Conservation (phyloP, 2,329 filamentous ascomycete genomes). For the Plectosphaerella sp. region DNA sequence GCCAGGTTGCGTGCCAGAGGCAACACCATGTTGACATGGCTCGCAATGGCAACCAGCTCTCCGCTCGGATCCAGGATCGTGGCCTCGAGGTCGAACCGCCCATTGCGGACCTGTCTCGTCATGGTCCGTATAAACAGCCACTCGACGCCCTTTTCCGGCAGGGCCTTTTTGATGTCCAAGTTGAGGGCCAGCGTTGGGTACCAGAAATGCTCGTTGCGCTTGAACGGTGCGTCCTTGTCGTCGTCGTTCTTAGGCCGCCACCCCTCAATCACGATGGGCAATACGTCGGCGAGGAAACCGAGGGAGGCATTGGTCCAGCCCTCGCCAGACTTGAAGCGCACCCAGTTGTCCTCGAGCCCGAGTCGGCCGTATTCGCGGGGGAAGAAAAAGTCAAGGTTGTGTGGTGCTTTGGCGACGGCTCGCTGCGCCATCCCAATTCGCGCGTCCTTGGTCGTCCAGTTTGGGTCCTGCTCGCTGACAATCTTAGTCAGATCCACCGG, state of each 20-base stretch:
- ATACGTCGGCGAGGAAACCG: slow-evolving; percentile 65
- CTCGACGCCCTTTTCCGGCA: slow-evolving; percentile 64
- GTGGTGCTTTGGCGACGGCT: slow-evolving; percentile 16
- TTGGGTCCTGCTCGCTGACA: slow-evolving; percentile 15
- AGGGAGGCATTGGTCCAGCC: slow-evolving; percentile 61
- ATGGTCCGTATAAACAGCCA: slow-evolving; percentile 66
- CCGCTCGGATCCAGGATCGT: slow-evolving; percentile 50
- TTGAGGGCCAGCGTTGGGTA: slow-evolving; percentile 74
- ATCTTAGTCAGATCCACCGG: slow-evolving; percentile 20
- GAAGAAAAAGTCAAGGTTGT: slow-evolving; percentile 18
- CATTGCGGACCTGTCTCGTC: slow-evolving; percentile 64
- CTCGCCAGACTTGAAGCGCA: slow-evolving; percentile 54
- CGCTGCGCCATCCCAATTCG: background rate
- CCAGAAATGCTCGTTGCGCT: slow-evolving; percentile 48
- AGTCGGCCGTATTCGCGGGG: slow-evolving; percentile 7
- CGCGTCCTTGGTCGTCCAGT: slow-evolving; percentile 19
- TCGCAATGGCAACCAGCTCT: slow-evolving; percentile 22
- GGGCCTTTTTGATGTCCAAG: slow-evolving; percentile 68
- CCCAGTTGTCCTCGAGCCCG: slow-evolving; percentile 55
- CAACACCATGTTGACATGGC: slow-evolving; percentile 11
- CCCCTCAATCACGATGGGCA: slow-evolving; percentile 60
- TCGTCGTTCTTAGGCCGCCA: slow-evolving; percentile 25
- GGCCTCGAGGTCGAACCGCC: slow-evolving; percentile 71
- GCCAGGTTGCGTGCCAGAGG: slow-evolving; percentile 12
- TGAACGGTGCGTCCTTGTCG: slow-evolving; percentile 26